Percentiles rank a stretch among this genome's conserved stretches.
phyloP scores from a whole-genome alignment of 2,329 filamentous ascomycete genomes.

The Fonsecaea pugnacius region DNA sequence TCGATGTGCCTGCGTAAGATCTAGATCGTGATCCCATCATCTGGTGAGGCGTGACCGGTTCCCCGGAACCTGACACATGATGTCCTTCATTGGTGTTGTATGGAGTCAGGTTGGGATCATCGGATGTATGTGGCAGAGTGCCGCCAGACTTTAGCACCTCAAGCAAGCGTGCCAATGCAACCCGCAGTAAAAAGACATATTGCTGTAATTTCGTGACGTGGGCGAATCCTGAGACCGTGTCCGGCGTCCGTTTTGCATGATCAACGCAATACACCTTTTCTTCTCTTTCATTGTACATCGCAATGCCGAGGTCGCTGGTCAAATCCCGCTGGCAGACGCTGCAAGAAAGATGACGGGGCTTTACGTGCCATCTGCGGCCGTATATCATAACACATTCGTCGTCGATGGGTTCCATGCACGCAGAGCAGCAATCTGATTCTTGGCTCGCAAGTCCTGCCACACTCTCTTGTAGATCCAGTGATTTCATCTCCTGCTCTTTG shows the following conservation, averaged over 20 bases:
- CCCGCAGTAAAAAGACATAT: slow-evolving; percentile 89
- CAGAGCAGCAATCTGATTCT: slow-evolving; percentile 80
- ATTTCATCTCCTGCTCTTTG: slow-evolving; percentile 69
- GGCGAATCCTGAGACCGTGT: slow-evolving; percentile 66
- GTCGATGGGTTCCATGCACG: slow-evolving; percentile 86
- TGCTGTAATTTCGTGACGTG: slow-evolving; percentile 86
- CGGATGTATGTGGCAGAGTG: slow-evolving; percentile 74
- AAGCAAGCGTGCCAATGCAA: slow-evolving; percentile 85
- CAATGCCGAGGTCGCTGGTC: slow-evolving; percentile 69
- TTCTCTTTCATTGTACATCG: slow-evolving; percentile 70
- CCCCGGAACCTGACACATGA: slow-evolving; percentile 54
- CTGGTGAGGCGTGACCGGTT: slow-evolving; percentile 59
- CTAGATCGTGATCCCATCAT: slow-evolving; percentile 73
- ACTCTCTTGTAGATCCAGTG: slow-evolving; percentile 67
- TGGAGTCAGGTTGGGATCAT: slow-evolving; percentile 70
- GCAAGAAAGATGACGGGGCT: slow-evolving; percentile 69
- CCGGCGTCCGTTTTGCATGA: slow-evolving; percentile 56
- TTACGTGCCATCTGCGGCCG: slow-evolving; percentile 80
- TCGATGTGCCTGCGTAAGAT: slow-evolving; percentile 68
- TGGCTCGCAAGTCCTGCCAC: slow-evolving; percentile 71
- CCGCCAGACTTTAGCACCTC: slow-evolving; percentile 84
- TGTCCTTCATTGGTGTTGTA: slow-evolving; percentile 71
- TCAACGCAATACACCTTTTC: slow-evolving; percentile 71
- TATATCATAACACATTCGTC: slow-evolving; percentile 83
- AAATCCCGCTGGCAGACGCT: slow-evolving; percentile 74